phyloP scores from a whole-genome alignment of 164 flowering plant genomes.

The Vitis riparia region DNA sequence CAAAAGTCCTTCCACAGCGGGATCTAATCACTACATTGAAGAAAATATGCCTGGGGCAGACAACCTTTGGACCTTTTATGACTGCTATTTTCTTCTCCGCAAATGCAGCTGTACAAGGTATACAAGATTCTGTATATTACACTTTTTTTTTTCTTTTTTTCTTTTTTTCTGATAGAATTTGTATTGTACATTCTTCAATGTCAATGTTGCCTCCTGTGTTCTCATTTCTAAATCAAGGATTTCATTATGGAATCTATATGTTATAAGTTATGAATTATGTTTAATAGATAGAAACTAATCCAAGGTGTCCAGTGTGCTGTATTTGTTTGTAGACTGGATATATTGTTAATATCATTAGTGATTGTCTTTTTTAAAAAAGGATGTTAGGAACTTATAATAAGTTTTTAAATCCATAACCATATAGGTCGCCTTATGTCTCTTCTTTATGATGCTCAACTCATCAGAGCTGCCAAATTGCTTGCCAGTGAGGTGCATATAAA shows the following conservation, averaged over 20 bases:
- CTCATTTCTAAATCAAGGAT: conserved; percentile 3
- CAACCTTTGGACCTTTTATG: conserved; percentile 72
- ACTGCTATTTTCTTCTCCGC: conserved; percentile 69
- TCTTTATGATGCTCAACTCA: too few relatives aligned
- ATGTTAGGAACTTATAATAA: too few relatives aligned
- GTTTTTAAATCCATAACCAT: too few relatives aligned
- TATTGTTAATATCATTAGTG: too few relatives aligned
- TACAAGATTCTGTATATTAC: neutral
- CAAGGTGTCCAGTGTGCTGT: too few relatives aligned
- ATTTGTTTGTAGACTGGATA: too few relatives aligned
- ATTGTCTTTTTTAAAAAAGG: too few relatives aligned
- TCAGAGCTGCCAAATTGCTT: too few relatives aligned
- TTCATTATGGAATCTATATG: neutral
- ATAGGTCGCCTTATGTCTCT: too few relatives aligned
- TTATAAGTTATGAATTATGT: neutral
- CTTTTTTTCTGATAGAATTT: neutral
- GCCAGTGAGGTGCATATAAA: too few relatives aligned
- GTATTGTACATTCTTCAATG: neutral
- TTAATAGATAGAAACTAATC: too few relatives aligned
- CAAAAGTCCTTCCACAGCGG: conserved; percentile 68
- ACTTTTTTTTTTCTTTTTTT: too few relatives aligned
- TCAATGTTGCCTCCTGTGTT: neutral
- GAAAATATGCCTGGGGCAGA: conserved; percentile 85
- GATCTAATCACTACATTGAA: conserved; percentile 66
- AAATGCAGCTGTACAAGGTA: conserved; percentile 86